Evolutionary conservation across 345 rosid species (phyloP), one percentile per base, ranked within the genome.

Genomic region (Dipteronia dyeriana): DNA sequence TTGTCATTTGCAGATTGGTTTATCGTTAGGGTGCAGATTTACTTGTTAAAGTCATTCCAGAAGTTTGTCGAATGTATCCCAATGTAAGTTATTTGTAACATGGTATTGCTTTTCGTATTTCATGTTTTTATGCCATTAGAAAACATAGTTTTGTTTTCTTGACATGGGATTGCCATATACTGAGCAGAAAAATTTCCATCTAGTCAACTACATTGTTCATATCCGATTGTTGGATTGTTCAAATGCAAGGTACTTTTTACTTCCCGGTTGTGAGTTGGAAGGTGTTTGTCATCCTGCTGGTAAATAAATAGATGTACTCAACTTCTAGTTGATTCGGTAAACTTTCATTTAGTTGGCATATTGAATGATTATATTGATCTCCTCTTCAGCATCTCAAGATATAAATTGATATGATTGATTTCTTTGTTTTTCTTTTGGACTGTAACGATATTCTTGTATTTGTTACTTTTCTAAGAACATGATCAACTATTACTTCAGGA

Each of bases 21-120:
- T 96, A 94, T 84, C 88, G 98, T 49, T 94, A 94, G 79, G 97
- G 99, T 72, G 97, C 97, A 8, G 99, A 96, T 89, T 89, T 96
- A 78, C 97, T 96, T 11, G 95, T 96, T 74, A 97, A 94, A 86
- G 97, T 96, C 79, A 94, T 96, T 85, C 99, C 97, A 7, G 88
- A 92, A 85, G 93, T 96, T 13, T 94, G 97, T 80, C 88, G 78
- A 56, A 73, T 86, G 82, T 86, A 78, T 82, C 95, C 97, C 39
- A 84, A 90, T 84, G 99, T 96, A 85, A 87, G 97, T 84, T 82
- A 17, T 75, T 62, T 23, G 7, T 4, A 49, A 25, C 73, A 53
- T 45, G 26, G 29, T 73, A 2, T 53, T 66, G 12, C 66, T 75
- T 57, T 61, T 17, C 38, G 26, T 81, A 25, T 51, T 19, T 66